Evolutionary conservation across 1,284 basidiomycete species (phyloP), one percentile per base, ranked within the genome.

Genomic region (Phylloporus sp.): DNA sequence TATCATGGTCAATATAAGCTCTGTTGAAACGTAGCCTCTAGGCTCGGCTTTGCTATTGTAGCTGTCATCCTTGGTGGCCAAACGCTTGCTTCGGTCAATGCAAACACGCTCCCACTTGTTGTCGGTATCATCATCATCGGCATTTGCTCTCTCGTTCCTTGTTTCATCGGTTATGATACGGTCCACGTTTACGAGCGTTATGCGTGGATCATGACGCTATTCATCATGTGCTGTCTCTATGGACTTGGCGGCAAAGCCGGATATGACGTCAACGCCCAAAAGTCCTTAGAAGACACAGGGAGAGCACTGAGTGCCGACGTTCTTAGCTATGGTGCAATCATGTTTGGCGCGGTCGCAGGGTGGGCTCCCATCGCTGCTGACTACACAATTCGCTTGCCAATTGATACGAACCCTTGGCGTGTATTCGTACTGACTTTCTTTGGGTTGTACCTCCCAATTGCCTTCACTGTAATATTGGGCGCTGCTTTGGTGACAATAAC

Each of bases 131-230:
- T 85, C 65, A 83, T 86, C 58, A 79, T 86, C 37, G 80, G 80
- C 20, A 56, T 86, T 23, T 81, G 80, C 69, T 82, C 78, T 59
- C 71, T 86, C 32, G 75, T 86, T n/a, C 85, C 85, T 23, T 86
- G 85, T 68, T 85, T 86, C 66, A 72, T 86, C 25, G 85, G 85
- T 3, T 86, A 90, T 73, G 72, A 85, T 66, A 79, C 88, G 64
- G 81, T 90, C 15, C 88, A 89, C 73, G 73, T 82, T 65, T 90
- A 88, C 74, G 89, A 91, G 70, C 83, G 88, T 19, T 90, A 87
- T 68, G 85, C 88, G 10, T 92, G 90, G 90, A 83, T 88, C 5
- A 77, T 85, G 37, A 83, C 85, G 45, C 78, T 87, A 65, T 79
- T 89, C 74, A 83, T 89, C 73, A 88, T 88, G 82, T 79, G 84